Conservation (phyloP, 2,329 filamentous ascomycete genomes). For the Acrocalymma vagum region DNA sequence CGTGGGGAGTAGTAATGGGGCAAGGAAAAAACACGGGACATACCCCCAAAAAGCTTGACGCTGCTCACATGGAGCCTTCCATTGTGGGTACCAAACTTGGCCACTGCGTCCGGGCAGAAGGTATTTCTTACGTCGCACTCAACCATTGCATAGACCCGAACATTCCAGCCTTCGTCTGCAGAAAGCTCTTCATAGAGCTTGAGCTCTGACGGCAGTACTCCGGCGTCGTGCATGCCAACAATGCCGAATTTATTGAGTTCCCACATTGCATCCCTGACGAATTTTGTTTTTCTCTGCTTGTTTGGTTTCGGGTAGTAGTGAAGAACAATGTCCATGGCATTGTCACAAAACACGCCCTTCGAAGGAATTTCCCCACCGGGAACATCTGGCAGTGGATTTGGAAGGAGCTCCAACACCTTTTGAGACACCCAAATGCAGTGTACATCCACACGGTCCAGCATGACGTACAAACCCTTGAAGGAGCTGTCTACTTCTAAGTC, state of each 20-base stretch:
- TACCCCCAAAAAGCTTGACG: conserved; percentile 75
- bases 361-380: conserved; percentile 74
- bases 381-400: conserved; percentile 56
- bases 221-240: conserved; percentile 75
- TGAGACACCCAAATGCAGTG: conserved; percentile 76
- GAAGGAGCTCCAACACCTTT: conserved; percentile 68
- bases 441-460: conserved; percentile 75
- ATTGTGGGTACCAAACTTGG: conserved; percentile 54
- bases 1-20: neutral
- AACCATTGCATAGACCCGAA: conserved; percentile 74
- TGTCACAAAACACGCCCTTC: conserved; percentile 76
- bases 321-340: conserved; percentile 71
- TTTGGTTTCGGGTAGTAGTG: conserved; percentile 66
- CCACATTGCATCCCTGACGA: conserved; percentile 67
- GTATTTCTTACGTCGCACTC: conserved; percentile 72
- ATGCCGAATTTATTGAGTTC: conserved; percentile 71
- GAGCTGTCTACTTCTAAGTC: conserved; percentile 63
- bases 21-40: conserved; percentile 13
- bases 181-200: conserved; percentile 64
- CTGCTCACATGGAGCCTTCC: conserved; percentile 66
- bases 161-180: conserved; percentile 62
- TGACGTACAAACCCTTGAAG: conserved; percentile 68
- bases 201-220: conserved; percentile 65
- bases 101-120: conserved; percentile 65
- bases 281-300: conserved; percentile 61